Percentiles rank a stretch among this genome's conserved stretches.
Conservation (phyloP, 164 flowering plant species). For the Tetrastigma voinierianum region DNA sequence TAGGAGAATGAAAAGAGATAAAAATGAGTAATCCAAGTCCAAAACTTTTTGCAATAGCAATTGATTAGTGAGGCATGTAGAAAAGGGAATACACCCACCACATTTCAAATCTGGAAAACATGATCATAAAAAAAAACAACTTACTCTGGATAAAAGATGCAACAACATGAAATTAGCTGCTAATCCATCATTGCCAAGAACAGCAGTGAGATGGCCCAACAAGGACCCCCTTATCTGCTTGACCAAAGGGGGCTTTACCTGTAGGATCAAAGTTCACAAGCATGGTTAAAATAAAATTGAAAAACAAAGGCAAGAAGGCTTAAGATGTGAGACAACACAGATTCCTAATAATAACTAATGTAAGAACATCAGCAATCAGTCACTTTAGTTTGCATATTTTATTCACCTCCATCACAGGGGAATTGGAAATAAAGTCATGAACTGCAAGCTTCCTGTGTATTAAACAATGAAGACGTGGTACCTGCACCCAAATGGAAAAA, state of each 20-base stretch:
- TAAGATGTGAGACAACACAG: background rate
- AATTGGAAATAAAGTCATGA: conserved; percentile 43
- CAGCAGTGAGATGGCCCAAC: conserved; percentile 59
- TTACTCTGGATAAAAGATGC: conserved; percentile 87
- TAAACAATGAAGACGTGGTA: conserved; percentile 84
- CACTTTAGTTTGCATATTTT: background rate
- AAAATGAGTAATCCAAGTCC: no score
- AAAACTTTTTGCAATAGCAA: no score
- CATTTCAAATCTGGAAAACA: background rate
- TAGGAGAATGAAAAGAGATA: no score
- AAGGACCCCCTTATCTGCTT: conserved; percentile 64
- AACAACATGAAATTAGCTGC: conserved; percentile 84
- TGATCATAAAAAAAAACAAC: conserved; percentile 1
- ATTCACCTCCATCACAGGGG: conserved; percentile 55
- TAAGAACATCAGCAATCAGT: background rate
- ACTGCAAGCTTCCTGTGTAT: conserved; percentile 56
- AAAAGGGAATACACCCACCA: background rate
- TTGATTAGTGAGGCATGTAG: no score
- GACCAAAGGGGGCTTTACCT: conserved; percentile 53
- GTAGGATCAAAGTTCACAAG: conserved; percentile 11
- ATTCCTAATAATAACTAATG: background rate
- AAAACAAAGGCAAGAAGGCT: background rate
- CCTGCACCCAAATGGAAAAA: conserved; percentile 36
- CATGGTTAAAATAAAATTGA: background rate
- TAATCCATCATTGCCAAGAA: conserved; percentile 81